These are phyloP conservation scores for Solanum ossicruentum DNA, from an alignment of 257 asterid genomes.

Conservation along the genomic window DNA sequence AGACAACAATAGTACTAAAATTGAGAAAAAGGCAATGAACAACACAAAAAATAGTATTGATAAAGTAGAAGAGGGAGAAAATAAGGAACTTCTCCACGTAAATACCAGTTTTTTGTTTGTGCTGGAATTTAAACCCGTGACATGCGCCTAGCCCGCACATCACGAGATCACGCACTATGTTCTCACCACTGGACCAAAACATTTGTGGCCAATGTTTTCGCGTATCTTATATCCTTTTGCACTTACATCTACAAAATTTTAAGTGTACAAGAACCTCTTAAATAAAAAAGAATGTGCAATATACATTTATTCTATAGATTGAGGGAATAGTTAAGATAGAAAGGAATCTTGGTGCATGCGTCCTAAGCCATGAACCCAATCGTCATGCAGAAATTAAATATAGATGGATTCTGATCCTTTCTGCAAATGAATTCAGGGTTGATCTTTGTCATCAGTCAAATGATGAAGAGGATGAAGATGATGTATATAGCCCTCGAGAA, in stretches of 20 bases:
- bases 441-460: constrained; percentile 90
- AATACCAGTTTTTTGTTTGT: not conserved
- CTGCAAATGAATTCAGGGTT: constrained; percentile 51
- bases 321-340: not conserved
- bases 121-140: not conserved
- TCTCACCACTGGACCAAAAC: not conserved
- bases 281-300: not conserved
- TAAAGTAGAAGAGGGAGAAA: not conserved
- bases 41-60: not conserved
- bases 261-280: not conserved
- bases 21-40: not conserved
- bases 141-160: not conserved
- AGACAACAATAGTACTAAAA: not conserved
- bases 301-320: not conserved
- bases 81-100: not conserved
- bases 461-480: constrained; percentile 85
- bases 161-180: not conserved
- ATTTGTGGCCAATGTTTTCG: not conserved
- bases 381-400: not conserved
- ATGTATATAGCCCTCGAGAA: constrained; percentile 44
- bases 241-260: not conserved
- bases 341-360: not conserved
- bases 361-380: not conserved
- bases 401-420: not conserved
- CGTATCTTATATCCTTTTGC: not conserved